Percentiles rank a stretch among this genome's conserved stretches.
These are phyloP conservation scores for Diplodia sapinea DNA, from an alignment of 2,329 filamentous ascomycete genomes.

Conservation along the genomic window DNA sequence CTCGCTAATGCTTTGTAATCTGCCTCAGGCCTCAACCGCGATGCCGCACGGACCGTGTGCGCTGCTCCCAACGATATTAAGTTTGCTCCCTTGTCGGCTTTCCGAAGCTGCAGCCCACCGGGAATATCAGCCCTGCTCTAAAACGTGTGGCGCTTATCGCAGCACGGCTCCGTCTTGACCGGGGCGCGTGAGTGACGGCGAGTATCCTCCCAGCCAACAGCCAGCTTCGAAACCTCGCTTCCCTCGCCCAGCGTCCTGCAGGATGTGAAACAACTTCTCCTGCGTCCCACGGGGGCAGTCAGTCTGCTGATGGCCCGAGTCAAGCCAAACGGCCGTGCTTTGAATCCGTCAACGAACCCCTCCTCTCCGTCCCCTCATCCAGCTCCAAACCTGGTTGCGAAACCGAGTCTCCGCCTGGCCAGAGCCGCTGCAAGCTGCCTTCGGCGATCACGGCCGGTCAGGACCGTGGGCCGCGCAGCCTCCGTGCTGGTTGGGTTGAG, in stretches of 20 bases:
- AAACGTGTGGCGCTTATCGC: slow-evolving; percentile 11
- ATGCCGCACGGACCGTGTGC: slow-evolving; percentile 7
- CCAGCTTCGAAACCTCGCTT: slow-evolving; percentile 14
- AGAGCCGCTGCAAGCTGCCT: slow-evolving; percentile 17
- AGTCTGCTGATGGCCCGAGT: not conserved
- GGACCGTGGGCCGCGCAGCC: not conserved
- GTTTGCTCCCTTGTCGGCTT: not conserved
- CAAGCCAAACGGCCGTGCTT: slow-evolving; percentile 10
- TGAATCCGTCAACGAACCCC: not conserved
- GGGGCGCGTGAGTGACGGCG: not conserved
- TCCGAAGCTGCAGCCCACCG: not conserved
- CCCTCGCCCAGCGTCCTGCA: slow-evolving; percentile 3
- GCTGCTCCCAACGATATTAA: slow-evolving; percentile 7
- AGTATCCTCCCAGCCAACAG: not conserved
- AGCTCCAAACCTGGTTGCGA: slow-evolving; percentile 25
- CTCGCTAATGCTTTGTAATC: slow-evolving; percentile 21
- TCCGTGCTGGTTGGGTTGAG: slow-evolving; percentile 21
- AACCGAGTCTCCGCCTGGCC: slow-evolving; percentile 15
- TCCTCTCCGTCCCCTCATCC: slow-evolving; percentile 13
- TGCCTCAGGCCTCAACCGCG: slow-evolving; percentile 3
- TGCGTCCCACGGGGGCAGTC: not conserved
- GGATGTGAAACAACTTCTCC: slow-evolving; percentile 11
- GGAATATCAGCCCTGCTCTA: slow-evolving; percentile 17
- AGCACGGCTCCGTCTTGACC: not conserved
- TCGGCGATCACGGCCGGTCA: slow-evolving; percentile 18